Evolutionary conservation across 192 early-diverging fungal genomes (phyloP).

Genomic region (Coemansia sp.): DNA sequence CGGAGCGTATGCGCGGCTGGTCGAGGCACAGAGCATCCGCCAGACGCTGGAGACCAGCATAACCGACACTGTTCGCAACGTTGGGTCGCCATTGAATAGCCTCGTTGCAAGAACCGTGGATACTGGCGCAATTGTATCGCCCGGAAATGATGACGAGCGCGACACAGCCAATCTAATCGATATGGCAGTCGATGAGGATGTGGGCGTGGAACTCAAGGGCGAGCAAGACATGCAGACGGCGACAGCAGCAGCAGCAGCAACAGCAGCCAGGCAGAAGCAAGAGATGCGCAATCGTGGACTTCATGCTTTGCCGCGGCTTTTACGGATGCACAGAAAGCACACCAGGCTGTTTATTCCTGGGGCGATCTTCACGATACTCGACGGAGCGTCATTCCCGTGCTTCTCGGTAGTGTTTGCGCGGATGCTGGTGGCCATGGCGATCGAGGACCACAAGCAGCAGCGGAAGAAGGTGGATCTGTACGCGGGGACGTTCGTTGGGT

Average conservation of each 20-base stretch:
- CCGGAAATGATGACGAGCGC: background rate
- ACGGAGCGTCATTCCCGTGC: slow-evolving; percentile 75
- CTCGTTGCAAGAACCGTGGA: background rate
- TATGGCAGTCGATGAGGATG: background rate
- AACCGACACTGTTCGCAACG: background rate
- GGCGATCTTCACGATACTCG: slow-evolving; percentile 61
- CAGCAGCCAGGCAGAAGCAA: slow-evolving; percentile 2
- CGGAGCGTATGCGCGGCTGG: slow-evolving; percentile 54
- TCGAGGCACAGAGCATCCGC: slow-evolving; percentile 64
- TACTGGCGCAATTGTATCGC: background rate
- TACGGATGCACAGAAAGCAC: slow-evolving; percentile 53
- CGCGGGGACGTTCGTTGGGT: slow-evolving; percentile 63
- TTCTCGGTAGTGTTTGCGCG: slow-evolving; percentile 73
- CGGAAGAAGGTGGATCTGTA: slow-evolving; percentile 55
- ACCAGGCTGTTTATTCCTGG: slow-evolving; percentile 58
- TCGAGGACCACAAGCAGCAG: slow-evolving; percentile 31
- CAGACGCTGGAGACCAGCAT: slow-evolving; percentile 39
- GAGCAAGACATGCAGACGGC: slow-evolving; percentile 28
- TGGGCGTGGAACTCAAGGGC: slow-evolving; percentile 9
- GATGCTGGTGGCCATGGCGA: slow-evolving; percentile 40
- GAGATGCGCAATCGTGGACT: slow-evolving; percentile 19
- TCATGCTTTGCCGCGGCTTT: slow-evolving; percentile 28
- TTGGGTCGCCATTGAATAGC: slow-evolving; percentile 4
- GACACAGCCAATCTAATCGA: slow-evolving; percentile 1
- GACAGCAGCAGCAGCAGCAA: background rate